Percentiles rank a stretch among this genome's conserved stretches.
phyloP scores from a whole-genome alignment of 805 yeast genomes.

The Torulaspora indica region DNA sequence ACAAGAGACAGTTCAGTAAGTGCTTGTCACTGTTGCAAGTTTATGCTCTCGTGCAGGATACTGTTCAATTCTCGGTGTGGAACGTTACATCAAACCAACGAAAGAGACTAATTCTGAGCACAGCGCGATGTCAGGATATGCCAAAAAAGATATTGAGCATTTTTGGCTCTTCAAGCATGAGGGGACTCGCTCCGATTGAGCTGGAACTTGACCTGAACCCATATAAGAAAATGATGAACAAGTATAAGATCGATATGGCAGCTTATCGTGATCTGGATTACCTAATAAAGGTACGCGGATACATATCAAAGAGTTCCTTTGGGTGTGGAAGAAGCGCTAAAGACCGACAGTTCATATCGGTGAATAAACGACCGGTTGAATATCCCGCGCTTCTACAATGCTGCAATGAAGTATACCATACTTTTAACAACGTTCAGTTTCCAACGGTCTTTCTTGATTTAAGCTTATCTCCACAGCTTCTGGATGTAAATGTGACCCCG shows the following conservation, averaged over 20 bases:
- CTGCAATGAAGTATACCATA: constrained; percentile 68
- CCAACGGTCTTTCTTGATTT: constrained; percentile 70
- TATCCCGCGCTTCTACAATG: constrained; percentile 52
- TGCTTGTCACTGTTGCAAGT: constrained; percentile 59
- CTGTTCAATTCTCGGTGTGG: constrained; percentile 56
- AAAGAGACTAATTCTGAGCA: constrained; percentile 51
- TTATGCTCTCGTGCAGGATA: constrained; percentile 58
- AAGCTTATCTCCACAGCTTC: constrained; percentile 42
- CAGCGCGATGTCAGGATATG: constrained; percentile 49
- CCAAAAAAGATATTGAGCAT: constrained; percentile 58
- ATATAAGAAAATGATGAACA: constrained; percentile 19
- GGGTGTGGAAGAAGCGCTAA: constrained; percentile 69
- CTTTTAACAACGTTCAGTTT: constrained; percentile 63
- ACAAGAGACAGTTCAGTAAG: constrained; percentile 66
- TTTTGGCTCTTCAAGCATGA: constrained; percentile 62
- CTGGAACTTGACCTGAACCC: constrained; percentile 39
- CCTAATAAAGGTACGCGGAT: constrained; percentile 48
- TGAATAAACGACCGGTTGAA: constrained; percentile 72
- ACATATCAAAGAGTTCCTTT: constrained; percentile 68
- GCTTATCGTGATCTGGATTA: constrained; percentile 27
- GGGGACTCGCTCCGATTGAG: constrained; percentile 52
- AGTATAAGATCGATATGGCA: constrained; percentile 16
- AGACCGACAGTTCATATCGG: constrained; percentile 70
- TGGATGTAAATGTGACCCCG: constrained; percentile 90
- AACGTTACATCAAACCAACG: constrained; percentile 47